These are phyloP conservation scores for Metschnikowia picachoensis DNA, from an alignment of 805 yeast genomes.

Conservation along the genomic window DNA sequence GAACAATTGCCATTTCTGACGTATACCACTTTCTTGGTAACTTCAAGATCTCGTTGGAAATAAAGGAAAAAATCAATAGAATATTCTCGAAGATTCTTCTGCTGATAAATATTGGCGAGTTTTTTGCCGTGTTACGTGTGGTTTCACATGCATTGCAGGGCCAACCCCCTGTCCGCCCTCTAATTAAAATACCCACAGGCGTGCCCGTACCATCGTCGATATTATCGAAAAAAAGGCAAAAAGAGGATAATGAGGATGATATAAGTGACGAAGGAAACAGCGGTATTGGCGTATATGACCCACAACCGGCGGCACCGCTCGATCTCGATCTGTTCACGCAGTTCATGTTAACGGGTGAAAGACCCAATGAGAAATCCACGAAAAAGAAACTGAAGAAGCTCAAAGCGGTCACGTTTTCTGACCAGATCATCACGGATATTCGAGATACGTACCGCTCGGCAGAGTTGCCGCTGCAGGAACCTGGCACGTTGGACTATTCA, in stretches of 20 bases:
- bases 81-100: slow-evolving; percentile 50
- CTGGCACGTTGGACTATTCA: slow-evolving; percentile 48
- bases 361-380: slow-evolving; percentile 47
- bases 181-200: slow-evolving; percentile 54
- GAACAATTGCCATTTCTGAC: slow-evolving; percentile 67
- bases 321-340: slow-evolving; percentile 86
- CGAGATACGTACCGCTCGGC: slow-evolving; percentile 21
- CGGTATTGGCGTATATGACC: neutral
- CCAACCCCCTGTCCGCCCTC: slow-evolving; percentile 46
- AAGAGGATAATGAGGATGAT: slow-evolving; percentile 38
- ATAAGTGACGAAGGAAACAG: slow-evolving; percentile 12
- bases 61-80: slow-evolving; percentile 47
- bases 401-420: slow-evolving; percentile 71
- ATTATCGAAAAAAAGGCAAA: slow-evolving; percentile 53
- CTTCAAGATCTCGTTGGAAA: slow-evolving; percentile 56
- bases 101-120: slow-evolving; percentile 80
- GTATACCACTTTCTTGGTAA: slow-evolving; percentile 76
- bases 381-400: slow-evolving; percentile 40
- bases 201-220: slow-evolving; percentile 81
- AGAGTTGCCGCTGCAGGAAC: slow-evolving; percentile 20
- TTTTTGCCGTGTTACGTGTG: slow-evolving; percentile 80
- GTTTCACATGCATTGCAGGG: slow-evolving; percentile 67
- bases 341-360: slow-evolving; percentile 75
- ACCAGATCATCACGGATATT: slow-evolving; percentile 51
- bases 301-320: slow-evolving; percentile 34